Conservation (phyloP, 2,329 filamentous ascomycete species). For the Pseudonectria buxi region DNA sequence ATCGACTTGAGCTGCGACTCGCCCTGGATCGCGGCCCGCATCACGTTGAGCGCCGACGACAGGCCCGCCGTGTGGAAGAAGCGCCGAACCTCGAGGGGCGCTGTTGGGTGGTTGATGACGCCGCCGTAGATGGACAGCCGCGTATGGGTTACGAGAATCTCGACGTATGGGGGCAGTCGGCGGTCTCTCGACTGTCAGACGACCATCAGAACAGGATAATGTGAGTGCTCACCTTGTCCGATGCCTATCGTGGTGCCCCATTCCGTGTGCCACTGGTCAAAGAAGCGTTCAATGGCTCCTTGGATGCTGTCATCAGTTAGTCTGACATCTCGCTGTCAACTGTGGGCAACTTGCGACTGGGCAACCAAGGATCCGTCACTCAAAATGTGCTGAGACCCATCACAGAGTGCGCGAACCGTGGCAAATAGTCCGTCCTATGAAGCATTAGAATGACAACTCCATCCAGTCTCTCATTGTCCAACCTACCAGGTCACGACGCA, state of each 20-base stretch:
- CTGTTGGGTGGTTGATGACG: conserved; percentile 68
- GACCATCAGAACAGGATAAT: background rate
- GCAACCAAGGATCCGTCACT: conserved; percentile 48
- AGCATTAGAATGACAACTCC: too few species aligned
- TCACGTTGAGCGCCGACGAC: conserved; percentile 66
- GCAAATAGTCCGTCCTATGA: conserved; percentile 48
- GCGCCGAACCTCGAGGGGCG: conserved; percentile 61
- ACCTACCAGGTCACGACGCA: conserved; percentile 58
- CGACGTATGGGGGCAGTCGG: conserved; percentile 63
- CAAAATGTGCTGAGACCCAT: conserved; percentile 43
- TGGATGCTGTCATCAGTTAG: conserved; percentile 38
- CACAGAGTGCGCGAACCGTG: conserved; percentile 52
- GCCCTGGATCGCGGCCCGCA: conserved; percentile 66
- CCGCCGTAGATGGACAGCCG: conserved; percentile 67
- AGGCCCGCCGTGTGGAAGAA: conserved; percentile 67
- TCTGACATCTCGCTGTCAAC: background rate
- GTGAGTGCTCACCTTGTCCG: conserved; percentile 36
- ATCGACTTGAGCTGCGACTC: conserved; percentile 64
- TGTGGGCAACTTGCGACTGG: conserved; percentile 35
- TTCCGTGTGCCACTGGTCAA: conserved; percentile 56
- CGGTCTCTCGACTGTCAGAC: conserved; percentile 30
- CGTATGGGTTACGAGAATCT: conserved; percentile 67
- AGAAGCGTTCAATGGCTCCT: conserved; percentile 57
- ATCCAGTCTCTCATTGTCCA: too few species aligned
- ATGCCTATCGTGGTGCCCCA: conserved; percentile 54